These are phyloP conservation scores for Auricularia auricula-judae DNA, from an alignment of 768 basidiomycete genomes.

Conservation along the genomic window DNA sequence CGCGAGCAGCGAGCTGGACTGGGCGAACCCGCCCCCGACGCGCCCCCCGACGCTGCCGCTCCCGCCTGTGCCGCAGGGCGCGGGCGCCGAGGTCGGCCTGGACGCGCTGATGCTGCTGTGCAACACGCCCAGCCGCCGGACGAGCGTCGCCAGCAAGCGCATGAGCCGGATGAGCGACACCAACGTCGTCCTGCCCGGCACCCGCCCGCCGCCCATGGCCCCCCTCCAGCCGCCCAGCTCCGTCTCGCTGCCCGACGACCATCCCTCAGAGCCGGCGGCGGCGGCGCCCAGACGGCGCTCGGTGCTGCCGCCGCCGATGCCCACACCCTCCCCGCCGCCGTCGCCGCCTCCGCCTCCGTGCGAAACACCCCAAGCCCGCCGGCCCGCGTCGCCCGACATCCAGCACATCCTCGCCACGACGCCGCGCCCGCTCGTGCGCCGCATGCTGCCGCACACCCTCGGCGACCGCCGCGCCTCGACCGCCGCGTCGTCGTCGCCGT, in stretches of 20 bases:
- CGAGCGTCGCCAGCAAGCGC: background rate
- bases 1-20: background rate
- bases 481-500: background rate
- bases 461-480: background rate
- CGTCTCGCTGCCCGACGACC: background rate
- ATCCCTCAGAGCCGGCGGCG: background rate
- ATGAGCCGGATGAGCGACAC: background rate
- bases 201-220: background rate
- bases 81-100: background rate
- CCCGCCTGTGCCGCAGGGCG: background rate
- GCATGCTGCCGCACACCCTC: background rate
- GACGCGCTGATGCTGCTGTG: background rate
- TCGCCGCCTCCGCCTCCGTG: background rate
- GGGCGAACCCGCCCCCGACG: background rate
- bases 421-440: background rate
- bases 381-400: background rate
- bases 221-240: background rate
- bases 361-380: background rate
- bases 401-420: background rate
- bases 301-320: background rate
- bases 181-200: background rate
- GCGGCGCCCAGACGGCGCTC: background rate
- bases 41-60: background rate
- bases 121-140: background rate
- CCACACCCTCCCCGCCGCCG: background rate